Conservation (phyloP, 2,329 filamentous ascomycete species). For the Alternaria sp. region DNA sequence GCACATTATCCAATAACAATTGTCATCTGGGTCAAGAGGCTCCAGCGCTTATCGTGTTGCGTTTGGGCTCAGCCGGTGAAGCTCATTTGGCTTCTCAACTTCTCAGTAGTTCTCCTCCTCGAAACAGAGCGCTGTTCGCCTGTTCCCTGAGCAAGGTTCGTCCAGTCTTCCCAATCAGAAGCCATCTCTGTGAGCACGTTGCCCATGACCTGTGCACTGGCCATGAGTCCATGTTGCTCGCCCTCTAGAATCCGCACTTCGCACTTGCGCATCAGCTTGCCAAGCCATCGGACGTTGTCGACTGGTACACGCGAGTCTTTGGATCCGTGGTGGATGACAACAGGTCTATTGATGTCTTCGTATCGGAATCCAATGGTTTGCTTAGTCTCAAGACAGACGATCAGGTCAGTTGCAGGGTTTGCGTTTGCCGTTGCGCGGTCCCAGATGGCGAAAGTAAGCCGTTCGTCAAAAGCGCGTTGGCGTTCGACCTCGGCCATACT, state of each 20-base stretch:
- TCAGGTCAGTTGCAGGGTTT: conserved; percentile 90
- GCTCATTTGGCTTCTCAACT: conserved; percentile 22
- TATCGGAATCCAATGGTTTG: conserved; percentile 96
- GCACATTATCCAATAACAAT: conserved; percentile 1
- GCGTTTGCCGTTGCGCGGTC: conserved; percentile 87
- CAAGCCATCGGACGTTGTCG: conserved; percentile 94
- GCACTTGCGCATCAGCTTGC: conserved; percentile 90
- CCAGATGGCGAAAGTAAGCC: conserved; percentile 94
- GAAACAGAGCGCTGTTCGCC: conserved; percentile 22
- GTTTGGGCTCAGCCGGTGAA: conserved; percentile 10
- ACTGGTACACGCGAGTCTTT: conserved; percentile 91
- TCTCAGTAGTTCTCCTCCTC: conserved; percentile 27
- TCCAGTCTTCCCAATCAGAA: conserved; percentile 75
- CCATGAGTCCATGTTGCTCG: conserved; percentile 96
- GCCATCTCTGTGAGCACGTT: conserved; percentile 94
- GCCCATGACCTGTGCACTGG: conserved; percentile 90
- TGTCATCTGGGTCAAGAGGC: neutral
- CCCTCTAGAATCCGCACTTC: conserved; percentile 90
- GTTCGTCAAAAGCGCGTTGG: conserved; percentile 78
- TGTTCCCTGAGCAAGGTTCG: conserved; percentile 33
- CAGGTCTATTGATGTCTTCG: conserved; percentile 89
- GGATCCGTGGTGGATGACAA: conserved; percentile 93
- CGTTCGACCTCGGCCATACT: conserved; percentile 74
- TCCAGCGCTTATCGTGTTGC: neutral
- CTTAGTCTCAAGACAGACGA: conserved; percentile 89